Conservation (phyloP, 2,329 filamentous ascomycete species). For the Colletotrichum nymphaeae region DNA sequence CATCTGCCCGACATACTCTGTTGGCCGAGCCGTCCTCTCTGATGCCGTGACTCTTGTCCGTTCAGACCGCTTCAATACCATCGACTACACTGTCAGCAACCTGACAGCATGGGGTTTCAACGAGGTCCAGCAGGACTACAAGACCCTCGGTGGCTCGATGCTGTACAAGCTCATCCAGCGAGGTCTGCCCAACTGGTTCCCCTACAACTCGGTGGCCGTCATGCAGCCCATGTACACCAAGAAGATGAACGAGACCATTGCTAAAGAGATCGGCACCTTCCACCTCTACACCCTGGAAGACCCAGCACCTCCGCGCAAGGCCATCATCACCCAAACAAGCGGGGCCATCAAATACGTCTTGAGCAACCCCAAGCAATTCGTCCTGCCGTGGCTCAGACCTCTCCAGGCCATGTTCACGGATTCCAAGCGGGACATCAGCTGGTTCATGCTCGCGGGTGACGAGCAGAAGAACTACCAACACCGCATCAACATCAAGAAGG, state of each 20-base stretch:
- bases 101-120: conserved; percentile 58
- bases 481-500: conserved; percentile 45
- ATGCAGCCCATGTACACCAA: conserved; percentile 60
- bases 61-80: conserved; percentile 69
- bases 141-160: conserved; percentile 55
- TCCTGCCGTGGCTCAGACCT: conserved; percentile 46
- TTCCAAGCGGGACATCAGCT: conserved; percentile 48
- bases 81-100: conserved; percentile 55
- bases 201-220: conserved; percentile 52
- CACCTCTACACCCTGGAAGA: conserved; percentile 47
- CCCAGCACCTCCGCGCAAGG: conserved; percentile 47
- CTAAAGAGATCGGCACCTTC: conserved; percentile 50
- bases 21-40: conserved; percentile 66
- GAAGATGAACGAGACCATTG: conserved; percentile 52
- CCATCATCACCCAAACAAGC: conserved; percentile 41
- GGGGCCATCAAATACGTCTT: conserved; percentile 47
- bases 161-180: conserved; percentile 59
- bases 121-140: conserved; percentile 49
- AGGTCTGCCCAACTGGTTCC: conserved; percentile 53
- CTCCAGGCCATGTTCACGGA: conserved; percentile 45
- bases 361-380: conserved; percentile 45
- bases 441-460: conserved; percentile 54
- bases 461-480: conserved; percentile 42
- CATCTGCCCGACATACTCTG: conserved; percentile 63
- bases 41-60: conserved; percentile 70